Evolutionary conservation across 1,139 yeast genomes (phyloP).

Genomic region (Insectozyma bohioensis): DNA sequence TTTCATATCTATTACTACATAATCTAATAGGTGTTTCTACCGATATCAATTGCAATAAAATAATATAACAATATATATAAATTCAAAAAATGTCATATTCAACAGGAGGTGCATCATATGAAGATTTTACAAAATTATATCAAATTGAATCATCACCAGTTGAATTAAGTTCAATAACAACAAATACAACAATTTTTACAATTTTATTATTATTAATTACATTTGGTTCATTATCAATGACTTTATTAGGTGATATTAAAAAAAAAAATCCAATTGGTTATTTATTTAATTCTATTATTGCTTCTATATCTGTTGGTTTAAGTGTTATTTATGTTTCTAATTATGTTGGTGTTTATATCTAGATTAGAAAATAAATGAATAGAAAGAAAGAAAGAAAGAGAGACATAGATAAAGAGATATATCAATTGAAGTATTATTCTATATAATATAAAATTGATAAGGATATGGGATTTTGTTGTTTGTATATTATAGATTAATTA

Average conservation of each 20-base stretch:
- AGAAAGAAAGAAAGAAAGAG: not conserved
- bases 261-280: slow-evolving; percentile 28
- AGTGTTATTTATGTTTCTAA: slow-evolving; percentile 40
- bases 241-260: slow-evolving; percentile 37
- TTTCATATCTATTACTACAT: too few relatives aligned
- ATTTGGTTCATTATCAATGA: slow-evolving; percentile 36
- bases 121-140: slow-evolving; percentile 25
- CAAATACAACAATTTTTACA: slow-evolving; percentile 19
- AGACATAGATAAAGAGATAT: too few relatives aligned
- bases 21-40: too few relatives aligned
- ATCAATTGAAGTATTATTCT: too few relatives aligned
- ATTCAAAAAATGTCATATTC: slow-evolving; percentile 1
- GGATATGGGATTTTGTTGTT: not conserved
- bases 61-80: not conserved
- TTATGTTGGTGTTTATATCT: slow-evolving; percentile 46
- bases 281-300: slow-evolving; percentile 32
- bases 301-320: slow-evolving; percentile 41
- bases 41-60: not conserved
- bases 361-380: slow-evolving; percentile 5
- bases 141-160: slow-evolving; percentile 26
- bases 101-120: slow-evolving; percentile 24
- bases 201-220: slow-evolving; percentile 27
- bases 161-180: slow-evolving; percentile 16
- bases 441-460: not conserved
- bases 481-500: too few relatives aligned